Evolutionary conservation across 2,329 filamentous ascomycete species (phyloP).

Genomic region (Pseudodiploospora longispora): DNA sequence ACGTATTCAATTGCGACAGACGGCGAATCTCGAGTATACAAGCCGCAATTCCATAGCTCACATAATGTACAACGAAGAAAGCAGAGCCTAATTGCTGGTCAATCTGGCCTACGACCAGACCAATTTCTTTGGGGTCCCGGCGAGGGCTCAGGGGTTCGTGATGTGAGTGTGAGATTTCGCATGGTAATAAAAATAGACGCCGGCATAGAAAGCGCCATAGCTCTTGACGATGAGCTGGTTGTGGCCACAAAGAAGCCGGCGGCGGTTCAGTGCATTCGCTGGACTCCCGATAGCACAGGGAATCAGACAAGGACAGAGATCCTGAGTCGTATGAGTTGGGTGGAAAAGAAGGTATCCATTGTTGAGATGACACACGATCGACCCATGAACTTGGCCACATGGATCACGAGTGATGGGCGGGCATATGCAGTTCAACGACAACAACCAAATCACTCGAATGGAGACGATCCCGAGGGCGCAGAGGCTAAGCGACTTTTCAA

Average conservation of each 20-base stretch:
- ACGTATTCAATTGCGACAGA: slow-evolving; percentile 90
- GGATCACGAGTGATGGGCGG: slow-evolving; percentile 81
- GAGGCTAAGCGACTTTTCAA: slow-evolving; percentile 66
- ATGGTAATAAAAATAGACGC: slow-evolving; percentile 99
- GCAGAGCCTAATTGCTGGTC: slow-evolving; percentile 53
- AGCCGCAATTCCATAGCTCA: slow-evolving; percentile 66
- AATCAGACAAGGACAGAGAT: slow-evolving; percentile 88
- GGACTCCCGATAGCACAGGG: slow-evolving; percentile 75
- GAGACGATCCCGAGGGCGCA: slow-evolving; percentile 32
- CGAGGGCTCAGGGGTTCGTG: slow-evolving; percentile 72
- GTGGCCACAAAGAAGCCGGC: slow-evolving; percentile 87
- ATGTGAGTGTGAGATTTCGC: slow-evolving; percentile 84
- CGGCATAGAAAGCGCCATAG: slow-evolving; percentile 79
- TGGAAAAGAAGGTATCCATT: slow-evolving; percentile 69
- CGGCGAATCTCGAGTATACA: slow-evolving; percentile 73
- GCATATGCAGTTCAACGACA: slow-evolving; percentile 85
- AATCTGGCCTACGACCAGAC: slow-evolving; percentile 46
- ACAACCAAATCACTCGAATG: slow-evolving; percentile 26
- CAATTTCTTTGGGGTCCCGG: slow-evolving; percentile 66
- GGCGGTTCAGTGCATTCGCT: slow-evolving; percentile 93
- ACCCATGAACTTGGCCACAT: slow-evolving; percentile 91
- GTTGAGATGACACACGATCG: slow-evolving; percentile 86
- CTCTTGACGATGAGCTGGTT: slow-evolving; percentile 84
- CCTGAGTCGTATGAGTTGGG: slow-evolving; percentile 76
- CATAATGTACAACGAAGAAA: slow-evolving; percentile 54